Percentiles rank a stretch among this genome's conserved stretches.
Conservation (phyloP, 371 early-diverging fungal genomes). For the Actinomortierella ambigua region DNA sequence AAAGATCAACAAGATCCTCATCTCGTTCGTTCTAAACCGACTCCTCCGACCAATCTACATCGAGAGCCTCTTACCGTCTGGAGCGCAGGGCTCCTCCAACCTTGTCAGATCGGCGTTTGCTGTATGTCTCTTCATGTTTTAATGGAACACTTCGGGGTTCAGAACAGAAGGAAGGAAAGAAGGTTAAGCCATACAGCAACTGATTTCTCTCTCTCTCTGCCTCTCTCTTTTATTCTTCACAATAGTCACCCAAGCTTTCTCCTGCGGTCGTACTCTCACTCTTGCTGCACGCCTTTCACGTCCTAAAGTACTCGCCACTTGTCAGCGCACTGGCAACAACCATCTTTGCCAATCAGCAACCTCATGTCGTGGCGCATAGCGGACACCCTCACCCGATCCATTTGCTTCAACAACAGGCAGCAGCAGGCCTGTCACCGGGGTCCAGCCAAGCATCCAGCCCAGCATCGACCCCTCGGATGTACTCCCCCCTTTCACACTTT, state of each 20-base stretch:
- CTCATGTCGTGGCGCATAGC: conserved; percentile 2
- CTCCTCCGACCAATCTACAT: conserved; percentile 45
- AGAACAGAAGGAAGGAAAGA: too few relatives aligned
- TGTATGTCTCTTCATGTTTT: neutral
- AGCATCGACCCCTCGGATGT: conserved; percentile 24
- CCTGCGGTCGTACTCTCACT: conserved; percentile 42
- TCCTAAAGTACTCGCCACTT: conserved; percentile 42
- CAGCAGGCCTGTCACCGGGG: conserved; percentile 21
- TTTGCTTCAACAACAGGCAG: neutral
- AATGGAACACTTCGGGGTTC: too few relatives aligned
- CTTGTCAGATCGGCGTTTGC: too few relatives aligned
- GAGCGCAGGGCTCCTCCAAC: neutral
- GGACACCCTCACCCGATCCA: conserved; percentile 5
- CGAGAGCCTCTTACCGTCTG: conserved; percentile 28
- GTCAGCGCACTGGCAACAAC: conserved; percentile 43
- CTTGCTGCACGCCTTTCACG: conserved; percentile 46
- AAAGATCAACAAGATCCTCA: conserved; percentile 52
- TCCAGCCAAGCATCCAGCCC: conserved; percentile 41
- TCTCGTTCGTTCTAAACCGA: conserved; percentile 36
- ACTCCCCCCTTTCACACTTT: conserved; percentile 18
- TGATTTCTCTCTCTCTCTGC: neutral
- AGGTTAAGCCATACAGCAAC: neutral
- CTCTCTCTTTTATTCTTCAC: too few relatives aligned
- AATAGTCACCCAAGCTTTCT: conserved; percentile 26
- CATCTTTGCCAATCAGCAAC: conserved; percentile 40